Conservation (phyloP, 148 eudicot species). For the Hydrangea macrophylla region DNA sequence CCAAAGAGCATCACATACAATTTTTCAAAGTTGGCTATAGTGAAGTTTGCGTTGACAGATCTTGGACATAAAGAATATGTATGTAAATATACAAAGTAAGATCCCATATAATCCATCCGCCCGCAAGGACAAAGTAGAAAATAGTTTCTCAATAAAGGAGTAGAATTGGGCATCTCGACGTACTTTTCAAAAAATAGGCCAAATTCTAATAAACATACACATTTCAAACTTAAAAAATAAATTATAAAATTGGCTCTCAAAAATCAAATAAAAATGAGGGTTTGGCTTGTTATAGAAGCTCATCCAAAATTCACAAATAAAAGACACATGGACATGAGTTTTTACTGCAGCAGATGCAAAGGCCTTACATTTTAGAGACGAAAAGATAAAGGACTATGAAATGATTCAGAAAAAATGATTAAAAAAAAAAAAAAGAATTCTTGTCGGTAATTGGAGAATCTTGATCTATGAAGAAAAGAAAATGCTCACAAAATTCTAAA, state of each 20-base stretch:
- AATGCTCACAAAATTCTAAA: constrained; percentile 2
- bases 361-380: constrained; percentile 2
- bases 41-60: background rate
- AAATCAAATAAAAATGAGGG: background rate
- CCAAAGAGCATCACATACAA: background rate
- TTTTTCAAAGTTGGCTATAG: background rate
- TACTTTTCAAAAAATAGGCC: background rate
- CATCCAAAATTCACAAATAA: background rate
- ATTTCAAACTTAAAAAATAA: background rate
- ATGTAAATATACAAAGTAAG: background rate
- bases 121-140: background rate
- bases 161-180: background rate
- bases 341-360: constrained; percentile 19
- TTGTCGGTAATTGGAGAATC: background rate
- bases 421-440: constrained; percentile 10
- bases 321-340: background rate
- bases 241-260: background rate
- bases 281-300: constrained; percentile 3
- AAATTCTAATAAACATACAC: background rate
- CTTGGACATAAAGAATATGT: background rate
- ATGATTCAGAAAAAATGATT: background rate
- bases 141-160: background rate
- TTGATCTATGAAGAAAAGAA: background rate
- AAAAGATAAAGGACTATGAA: background rate
- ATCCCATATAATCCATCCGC: background rate